A percentile compares a stretch with the other conserved stretches of the same genome.
Conservation (phyloP, 2,329 filamentous ascomycete species). For the Pseudogymnoascus sp. region DNA sequence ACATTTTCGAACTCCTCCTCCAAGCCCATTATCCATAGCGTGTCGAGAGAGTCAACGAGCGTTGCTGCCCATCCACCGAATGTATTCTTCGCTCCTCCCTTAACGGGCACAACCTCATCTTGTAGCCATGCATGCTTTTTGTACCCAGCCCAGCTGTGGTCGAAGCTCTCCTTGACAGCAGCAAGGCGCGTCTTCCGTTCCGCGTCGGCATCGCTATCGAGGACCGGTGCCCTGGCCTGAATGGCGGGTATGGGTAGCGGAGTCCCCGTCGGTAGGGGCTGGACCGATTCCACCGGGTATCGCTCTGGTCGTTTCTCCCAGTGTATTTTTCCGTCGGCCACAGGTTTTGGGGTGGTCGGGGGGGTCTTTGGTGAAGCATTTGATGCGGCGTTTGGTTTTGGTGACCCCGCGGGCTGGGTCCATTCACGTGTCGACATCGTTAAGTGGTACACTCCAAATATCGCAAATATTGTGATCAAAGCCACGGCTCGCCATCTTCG, state of each 20-base stretch:
- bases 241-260: conserved; percentile 67
- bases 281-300: conserved; percentile 74
- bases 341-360: conserved; percentile 14
- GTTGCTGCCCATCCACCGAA: conserved; percentile 92
- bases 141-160: conserved; percentile 76
- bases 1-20: conserved; percentile 73
- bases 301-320: conserved; percentile 69
- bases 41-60: conserved; percentile 73
- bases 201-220: conserved; percentile 49
- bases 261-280: conserved; percentile 63
- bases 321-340: conserved; percentile 37
- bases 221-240: conserved; percentile 61
- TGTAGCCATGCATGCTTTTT: conserved; percentile 71
- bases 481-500: conserved; percentile 3
- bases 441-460: background rate
- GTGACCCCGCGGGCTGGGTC: background rate
- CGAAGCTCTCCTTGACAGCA: conserved; percentile 64
- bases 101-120: conserved; percentile 74
- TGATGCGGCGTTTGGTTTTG: background rate
- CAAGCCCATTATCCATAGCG: conserved; percentile 78
- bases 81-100: conserved; percentile 60
- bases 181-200: conserved; percentile 57
- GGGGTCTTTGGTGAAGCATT: background rate
- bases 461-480: background rate
- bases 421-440: background rate